Evolutionary conservation across 1,139 yeast species (phyloP).

Genomic region (Pichia sp.): DNA sequence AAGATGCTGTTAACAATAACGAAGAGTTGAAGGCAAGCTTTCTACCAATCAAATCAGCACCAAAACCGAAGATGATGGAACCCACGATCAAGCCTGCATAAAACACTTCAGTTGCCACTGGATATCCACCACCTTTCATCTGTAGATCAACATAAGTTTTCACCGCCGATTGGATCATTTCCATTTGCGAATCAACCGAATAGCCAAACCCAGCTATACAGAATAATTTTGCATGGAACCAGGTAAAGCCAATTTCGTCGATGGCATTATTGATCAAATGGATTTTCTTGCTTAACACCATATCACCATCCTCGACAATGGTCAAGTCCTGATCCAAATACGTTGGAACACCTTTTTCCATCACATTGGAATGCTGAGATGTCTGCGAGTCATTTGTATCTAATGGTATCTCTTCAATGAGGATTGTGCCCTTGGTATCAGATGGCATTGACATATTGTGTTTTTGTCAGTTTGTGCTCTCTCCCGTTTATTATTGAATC

Average conservation of each 20-base stretch:
- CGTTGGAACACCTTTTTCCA: conserved; percentile 7
- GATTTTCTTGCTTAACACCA: conserved; percentile 21
- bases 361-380: neutral
- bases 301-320: conserved; percentile 16
- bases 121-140: conserved; percentile 29
- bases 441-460: no score
- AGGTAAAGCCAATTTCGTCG: conserved; percentile 46
- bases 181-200: conserved; percentile 54
- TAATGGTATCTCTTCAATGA: no score
- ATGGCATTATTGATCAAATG: conserved; percentile 36
- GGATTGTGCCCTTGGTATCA: no score
- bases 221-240: conserved; percentile 39
- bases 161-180: conserved; percentile 39
- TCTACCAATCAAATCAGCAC: conserved; percentile 56
- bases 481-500: no score
- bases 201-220: conserved; percentile 56
- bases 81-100: conserved; percentile 49
- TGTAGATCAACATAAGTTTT: conserved; percentile 35
- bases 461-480: no score
- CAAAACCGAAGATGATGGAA: conserved; percentile 50
- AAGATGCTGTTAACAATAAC: conserved; percentile 41
- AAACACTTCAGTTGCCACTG: conserved; percentile 29
- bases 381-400: no score
- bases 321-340: conserved; percentile 5
- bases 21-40: conserved; percentile 49